Percentiles rank a stretch among this genome's conserved stretches.
phyloP scores from a whole-genome alignment of 495 filamentous ascomycete species.

The Letharia lupina region DNA sequence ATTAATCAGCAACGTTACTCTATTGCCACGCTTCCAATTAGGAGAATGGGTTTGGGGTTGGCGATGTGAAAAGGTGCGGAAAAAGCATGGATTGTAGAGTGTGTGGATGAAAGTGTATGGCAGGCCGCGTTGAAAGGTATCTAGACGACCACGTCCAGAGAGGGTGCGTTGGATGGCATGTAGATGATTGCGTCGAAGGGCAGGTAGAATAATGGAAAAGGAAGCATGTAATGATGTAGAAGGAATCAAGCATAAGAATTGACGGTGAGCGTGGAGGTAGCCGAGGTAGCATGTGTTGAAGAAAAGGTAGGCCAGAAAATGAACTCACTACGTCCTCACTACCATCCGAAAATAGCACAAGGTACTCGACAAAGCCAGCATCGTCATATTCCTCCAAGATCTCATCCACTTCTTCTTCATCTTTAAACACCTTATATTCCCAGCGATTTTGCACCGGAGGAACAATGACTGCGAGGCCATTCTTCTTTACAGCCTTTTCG shows the following conservation, averaged over 20 bases:
- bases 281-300: not conserved
- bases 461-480: constrained; percentile 33
- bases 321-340: constrained; percentile 35
- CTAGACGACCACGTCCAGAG: not conserved
- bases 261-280: not conserved
- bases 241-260: not conserved
- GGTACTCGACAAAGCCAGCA: constrained; percentile 28
- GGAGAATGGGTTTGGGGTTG: not conserved
- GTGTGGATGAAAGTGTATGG: not conserved
- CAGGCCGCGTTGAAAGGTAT: not conserved
- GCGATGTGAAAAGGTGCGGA: not conserved
- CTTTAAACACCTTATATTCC: constrained; percentile 44
- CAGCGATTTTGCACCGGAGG: constrained; percentile 33
- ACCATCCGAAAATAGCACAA: constrained; percentile 40
- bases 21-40: not conserved
- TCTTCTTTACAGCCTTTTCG: constrained; percentile 10
- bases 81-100: not conserved
- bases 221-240: not conserved
- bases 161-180: not conserved
- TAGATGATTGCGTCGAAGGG: not conserved
- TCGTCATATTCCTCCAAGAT: constrained; percentile 33
- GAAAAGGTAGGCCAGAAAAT: not conserved
- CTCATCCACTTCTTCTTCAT: constrained; percentile 35
- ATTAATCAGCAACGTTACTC: not conserved
- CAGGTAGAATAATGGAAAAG: not conserved